A percentile compares a stretch with the other conserved stretches of the same genome.
These are phyloP conservation scores for Hygrocybe coccinea DNA, from an alignment of 768 basidiomycete genomes.

Conservation along the genomic window DNA sequence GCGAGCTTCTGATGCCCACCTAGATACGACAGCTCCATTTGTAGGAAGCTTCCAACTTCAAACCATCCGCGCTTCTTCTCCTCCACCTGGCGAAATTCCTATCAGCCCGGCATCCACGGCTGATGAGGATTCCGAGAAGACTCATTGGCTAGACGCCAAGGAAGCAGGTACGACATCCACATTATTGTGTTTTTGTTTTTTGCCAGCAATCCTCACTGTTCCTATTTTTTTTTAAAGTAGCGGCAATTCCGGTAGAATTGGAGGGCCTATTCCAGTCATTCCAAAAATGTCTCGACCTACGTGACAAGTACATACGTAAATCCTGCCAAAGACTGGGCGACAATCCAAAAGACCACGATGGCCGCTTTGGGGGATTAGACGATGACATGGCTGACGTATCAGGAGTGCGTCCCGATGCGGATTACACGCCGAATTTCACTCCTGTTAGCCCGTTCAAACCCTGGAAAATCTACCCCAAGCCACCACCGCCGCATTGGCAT, in stretches of 20 bases:
- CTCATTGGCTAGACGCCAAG: constrained; percentile 15
- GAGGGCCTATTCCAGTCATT: constrained; percentile 62
- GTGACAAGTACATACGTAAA: constrained; percentile 90
- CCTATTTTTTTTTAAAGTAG: constrained; percentile 3
- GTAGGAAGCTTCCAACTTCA: constrained; percentile 39
- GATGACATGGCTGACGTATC: constrained; percentile 57
- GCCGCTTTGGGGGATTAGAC: constrained; percentile 63
- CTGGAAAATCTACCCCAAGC: constrained; percentile 90
- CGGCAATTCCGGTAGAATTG: constrained; percentile 12
- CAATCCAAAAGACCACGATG: constrained; percentile 90
- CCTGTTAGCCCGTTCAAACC: constrained; percentile 38
- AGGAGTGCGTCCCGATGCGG: constrained; percentile 61
- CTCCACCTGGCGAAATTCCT: constrained; percentile 12
- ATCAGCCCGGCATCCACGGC: constrained; percentile 18
- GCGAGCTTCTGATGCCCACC: constrained; percentile 51
- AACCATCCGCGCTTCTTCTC: constrained; percentile 27
- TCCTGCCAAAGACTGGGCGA: constrained; percentile 92
- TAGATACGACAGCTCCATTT: constrained; percentile 36
- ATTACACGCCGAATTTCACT: constrained; percentile 25
- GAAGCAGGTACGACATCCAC: constrained; percentile 8
- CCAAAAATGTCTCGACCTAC: constrained; percentile 79
- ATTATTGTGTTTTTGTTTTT: too few relatives aligned
- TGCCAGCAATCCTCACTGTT: not conserved
- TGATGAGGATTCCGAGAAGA: constrained; percentile 28
- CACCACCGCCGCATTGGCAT: constrained; percentile 96